Evolutionary conservation across 2,329 filamentous ascomycete genomes (phyloP).

Genomic region (Pestalotiopsis fici): DNA sequence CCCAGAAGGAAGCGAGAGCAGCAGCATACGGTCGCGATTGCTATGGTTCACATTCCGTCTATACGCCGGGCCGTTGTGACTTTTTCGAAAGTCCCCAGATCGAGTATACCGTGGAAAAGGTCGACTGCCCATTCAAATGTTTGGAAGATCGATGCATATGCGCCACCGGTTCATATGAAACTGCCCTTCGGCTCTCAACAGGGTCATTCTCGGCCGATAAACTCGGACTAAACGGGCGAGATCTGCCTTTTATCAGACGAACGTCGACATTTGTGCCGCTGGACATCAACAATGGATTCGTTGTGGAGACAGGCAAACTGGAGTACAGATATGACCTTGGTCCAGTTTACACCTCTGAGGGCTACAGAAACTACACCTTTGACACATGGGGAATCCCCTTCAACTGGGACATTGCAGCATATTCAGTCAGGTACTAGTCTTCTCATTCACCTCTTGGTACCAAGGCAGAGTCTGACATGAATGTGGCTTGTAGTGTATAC

Average conservation of each 20-base stretch:
- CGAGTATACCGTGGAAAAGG: neutral
- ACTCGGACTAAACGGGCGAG: neutral
- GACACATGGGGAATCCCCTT: neutral
- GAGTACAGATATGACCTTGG: neutral
- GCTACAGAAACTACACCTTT: neutral
- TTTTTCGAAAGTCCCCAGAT: neutral
- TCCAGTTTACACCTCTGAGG: neutral
- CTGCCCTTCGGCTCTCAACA: neutral
- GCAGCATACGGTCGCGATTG: neutral
- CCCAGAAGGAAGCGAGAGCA: neutral
- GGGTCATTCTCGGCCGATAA: neutral
- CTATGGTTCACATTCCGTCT: neutral
- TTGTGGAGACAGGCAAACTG: neutral
- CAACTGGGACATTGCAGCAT: neutral
- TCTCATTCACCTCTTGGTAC: neutral
- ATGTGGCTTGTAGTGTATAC: neutral
- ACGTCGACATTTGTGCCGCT: neutral
- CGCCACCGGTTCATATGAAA: neutral
- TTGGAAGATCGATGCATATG: neutral
- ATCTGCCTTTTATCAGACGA: neutral
- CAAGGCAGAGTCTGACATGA: neutral
- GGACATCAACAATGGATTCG: neutral
- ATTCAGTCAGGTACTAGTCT: neutral
- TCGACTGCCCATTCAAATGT: neutral
- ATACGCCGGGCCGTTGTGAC: neutral